Conservation (phyloP, 129 eudicot genomes). For the Flaveria ramosissima region DNA sequence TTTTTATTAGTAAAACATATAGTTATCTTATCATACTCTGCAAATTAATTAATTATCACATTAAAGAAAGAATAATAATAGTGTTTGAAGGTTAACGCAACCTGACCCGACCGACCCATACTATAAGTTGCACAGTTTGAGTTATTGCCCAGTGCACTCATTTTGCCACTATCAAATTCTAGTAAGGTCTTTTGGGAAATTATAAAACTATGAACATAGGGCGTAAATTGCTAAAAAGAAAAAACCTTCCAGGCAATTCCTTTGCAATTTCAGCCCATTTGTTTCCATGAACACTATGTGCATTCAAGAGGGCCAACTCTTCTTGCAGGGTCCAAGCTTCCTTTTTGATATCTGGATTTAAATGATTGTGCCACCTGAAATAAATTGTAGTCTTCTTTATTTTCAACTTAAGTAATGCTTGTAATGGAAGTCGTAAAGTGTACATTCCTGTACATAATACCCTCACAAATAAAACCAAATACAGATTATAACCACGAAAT, state of each 20-base stretch:
- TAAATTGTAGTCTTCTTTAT: constrained; percentile 4
- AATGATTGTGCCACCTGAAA: constrained; percentile 96
- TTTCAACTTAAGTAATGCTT: neutral
- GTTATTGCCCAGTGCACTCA: neutral
- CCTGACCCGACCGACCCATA: neutral
- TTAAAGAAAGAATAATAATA: neutral
- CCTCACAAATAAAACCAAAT: neutral
- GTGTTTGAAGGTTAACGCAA: neutral
- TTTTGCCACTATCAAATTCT: neutral
- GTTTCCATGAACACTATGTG: constrained; percentile 78
- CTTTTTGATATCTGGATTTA: constrained; percentile 78
- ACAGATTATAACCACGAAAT: neutral
- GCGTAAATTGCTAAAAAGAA: neutral
- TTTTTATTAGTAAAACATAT: neutral
- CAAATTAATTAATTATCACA: neutral
- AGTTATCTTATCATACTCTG: neutral
- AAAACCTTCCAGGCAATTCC: constrained; percentile 83
- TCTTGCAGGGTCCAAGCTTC: constrained; percentile 91
- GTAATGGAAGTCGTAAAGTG: neutral
- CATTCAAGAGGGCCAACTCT: constrained; percentile 69
- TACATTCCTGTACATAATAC: neutral
- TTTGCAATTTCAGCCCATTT: constrained; percentile 97
- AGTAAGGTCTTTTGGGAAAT: neutral
- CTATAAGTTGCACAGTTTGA: neutral
- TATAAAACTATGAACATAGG: neutral